Percentiles rank a stretch among this genome's conserved stretches.
These are phyloP conservation scores for Lecanicillium sp. DNA, from an alignment of 2,329 filamentous ascomycete genomes.

Conservation along the genomic window DNA sequence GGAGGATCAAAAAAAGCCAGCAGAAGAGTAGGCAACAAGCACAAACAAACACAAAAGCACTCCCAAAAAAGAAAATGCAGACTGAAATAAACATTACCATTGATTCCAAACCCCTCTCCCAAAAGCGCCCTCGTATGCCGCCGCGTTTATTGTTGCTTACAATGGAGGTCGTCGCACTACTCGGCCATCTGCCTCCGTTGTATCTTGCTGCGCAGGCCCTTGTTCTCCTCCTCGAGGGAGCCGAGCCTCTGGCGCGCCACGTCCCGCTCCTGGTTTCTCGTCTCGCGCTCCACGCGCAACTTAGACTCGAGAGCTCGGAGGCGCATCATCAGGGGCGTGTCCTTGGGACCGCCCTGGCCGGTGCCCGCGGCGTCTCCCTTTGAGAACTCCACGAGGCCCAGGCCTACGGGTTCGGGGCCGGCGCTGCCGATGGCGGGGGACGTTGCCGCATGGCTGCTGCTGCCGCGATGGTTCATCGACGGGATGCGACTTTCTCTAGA, in stretches of 20 bases:
- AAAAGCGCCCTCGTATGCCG: background rate
- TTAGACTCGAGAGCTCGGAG: slow-evolving; percentile 83
- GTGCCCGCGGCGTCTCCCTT: slow-evolving; percentile 16
- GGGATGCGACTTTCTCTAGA: slow-evolving; percentile 24
- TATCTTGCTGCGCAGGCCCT: slow-evolving; percentile 51
- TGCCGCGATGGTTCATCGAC: slow-evolving; percentile 15
- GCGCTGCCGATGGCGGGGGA: slow-evolving; percentile 19
- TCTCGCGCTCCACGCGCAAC: slow-evolving; percentile 85
- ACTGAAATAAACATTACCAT: background rate
- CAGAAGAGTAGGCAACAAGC: background rate
- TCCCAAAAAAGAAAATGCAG: background rate
- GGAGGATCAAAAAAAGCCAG: background rate
- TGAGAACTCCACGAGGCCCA: slow-evolving; percentile 17
- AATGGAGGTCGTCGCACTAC: slow-evolving; percentile 4
- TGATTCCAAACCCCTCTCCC: background rate
- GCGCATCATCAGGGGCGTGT: slow-evolving; percentile 78
- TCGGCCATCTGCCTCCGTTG: slow-evolving; percentile 13
- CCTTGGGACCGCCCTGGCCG: slow-evolving; percentile 30
- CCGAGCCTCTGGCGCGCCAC: slow-evolving; percentile 76
- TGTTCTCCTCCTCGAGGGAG: slow-evolving; percentile 68
- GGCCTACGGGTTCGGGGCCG: background rate
- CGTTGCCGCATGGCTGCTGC: slow-evolving; percentile 21
- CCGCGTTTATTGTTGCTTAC: background rate
- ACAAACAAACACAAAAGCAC: background rate
- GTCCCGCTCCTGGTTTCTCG: slow-evolving; percentile 72